Evolutionary conservation across 78 protist species (phyloP).

Genomic region (Paulinella micropora): DNA sequence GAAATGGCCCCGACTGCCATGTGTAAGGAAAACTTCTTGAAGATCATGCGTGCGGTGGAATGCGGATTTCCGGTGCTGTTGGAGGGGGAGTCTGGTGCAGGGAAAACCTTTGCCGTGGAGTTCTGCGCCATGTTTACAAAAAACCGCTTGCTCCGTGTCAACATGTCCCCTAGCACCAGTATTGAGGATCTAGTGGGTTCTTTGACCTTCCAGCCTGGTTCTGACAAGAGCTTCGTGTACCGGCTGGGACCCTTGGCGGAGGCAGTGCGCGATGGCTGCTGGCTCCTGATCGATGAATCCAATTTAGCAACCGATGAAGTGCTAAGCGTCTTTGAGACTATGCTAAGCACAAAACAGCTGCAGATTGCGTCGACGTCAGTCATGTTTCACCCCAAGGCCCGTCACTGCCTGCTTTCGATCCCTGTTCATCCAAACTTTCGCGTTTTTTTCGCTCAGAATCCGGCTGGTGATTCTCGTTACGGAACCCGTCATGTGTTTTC

Average conservation of each 20-base stretch:
- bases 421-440: neutral
- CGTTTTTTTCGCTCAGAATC: neutral
- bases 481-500: neutral
- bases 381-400: neutral
- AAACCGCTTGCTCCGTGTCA: neutral
- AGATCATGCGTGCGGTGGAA: too few relatives aligned
- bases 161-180: neutral
- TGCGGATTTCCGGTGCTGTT: slow-evolving; percentile 13
- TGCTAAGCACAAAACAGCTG: too few relatives aligned
- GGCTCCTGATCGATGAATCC: slow-evolving; percentile 5
- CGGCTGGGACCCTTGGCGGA: neutral
- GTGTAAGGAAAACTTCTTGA: too few relatives aligned
- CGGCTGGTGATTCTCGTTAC: neutral
- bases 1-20: too few relatives aligned
- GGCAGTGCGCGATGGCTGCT: neutral
- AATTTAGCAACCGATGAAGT: neutral
- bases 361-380: neutral
- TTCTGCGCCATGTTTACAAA: neutral
- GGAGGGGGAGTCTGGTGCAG: neutral
- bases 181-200: neutral
- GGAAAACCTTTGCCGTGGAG: neutral
- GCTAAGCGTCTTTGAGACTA: neutral
- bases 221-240: neutral
- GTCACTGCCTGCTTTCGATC: neutral
- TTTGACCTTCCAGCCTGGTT: too few relatives aligned